A percentile compares a stretch with the other conserved stretches of the same genome.
Conservation (phyloP, 179 eudicot genomes). For the Carnegiea gigantea region DNA sequence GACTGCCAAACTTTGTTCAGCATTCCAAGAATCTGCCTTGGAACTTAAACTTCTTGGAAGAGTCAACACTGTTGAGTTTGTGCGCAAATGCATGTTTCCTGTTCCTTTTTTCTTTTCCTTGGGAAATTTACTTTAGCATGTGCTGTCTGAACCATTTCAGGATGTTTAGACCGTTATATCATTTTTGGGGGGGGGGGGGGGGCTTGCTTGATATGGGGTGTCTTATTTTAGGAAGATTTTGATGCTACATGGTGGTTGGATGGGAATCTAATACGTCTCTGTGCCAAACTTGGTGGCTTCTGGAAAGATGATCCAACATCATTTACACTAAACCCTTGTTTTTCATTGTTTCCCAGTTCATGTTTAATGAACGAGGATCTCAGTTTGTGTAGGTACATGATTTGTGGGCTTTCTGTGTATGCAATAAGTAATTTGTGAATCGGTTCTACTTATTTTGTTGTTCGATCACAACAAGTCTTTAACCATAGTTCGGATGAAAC, state of each 20-base stretch:
- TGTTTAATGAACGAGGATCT: conserved; percentile 88
- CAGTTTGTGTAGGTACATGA: conserved; percentile 84
- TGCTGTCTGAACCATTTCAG: too few species aligned
- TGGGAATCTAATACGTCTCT: conserved; percentile 82
- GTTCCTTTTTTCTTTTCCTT: too few species aligned
- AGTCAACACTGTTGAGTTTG: too few species aligned
- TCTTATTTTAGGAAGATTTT: conserved; percentile 67
- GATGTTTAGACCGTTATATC: too few species aligned
- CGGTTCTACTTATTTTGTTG: neutral
- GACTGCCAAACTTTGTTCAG: too few species aligned
- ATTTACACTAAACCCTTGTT: conserved; percentile 75
- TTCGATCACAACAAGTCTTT: conserved; percentile 54
- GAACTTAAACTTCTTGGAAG: too few species aligned
- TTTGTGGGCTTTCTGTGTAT: neutral
- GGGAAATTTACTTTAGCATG: too few species aligned
- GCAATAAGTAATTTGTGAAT: neutral
- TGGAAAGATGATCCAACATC: conserved; percentile 92
- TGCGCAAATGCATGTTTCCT: too few species aligned
- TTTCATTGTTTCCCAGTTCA: conserved; percentile 89
- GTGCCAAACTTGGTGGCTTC: conserved; percentile 90
- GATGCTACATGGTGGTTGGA: conserved; percentile 98
- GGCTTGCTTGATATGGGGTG: too few species aligned
- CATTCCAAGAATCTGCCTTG: too few species aligned
- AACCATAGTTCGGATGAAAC: conserved; percentile 99
- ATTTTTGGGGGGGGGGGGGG: too few species aligned